Percentiles rank a stretch among this genome's conserved stretches.
phyloP scores from a whole-genome alignment of 1,284 basidiomycete genomes.

The Ustilago shanxiensis region DNA sequence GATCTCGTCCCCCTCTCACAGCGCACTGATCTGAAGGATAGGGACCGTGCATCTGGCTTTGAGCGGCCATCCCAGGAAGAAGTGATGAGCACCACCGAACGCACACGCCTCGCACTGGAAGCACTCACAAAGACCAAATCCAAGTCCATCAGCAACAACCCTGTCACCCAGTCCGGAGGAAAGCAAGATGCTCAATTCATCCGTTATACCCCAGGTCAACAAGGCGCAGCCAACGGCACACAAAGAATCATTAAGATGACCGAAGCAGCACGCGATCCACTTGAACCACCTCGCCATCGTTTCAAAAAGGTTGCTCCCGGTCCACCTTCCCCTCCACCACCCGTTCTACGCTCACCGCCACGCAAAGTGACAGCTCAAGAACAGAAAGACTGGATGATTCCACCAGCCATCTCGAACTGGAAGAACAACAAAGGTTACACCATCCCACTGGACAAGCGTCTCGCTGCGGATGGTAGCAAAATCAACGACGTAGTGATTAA shows the following conservation, averaged over 20 bases:
- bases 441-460: slow-evolving; percentile 96
- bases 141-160: slow-evolving; percentile 88
- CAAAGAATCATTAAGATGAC: slow-evolving; percentile 99
- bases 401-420: slow-evolving; percentile 99
- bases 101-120: slow-evolving; percentile 90
- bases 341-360: slow-evolving; percentile 95
- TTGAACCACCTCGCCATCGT: slow-evolving; percentile 96
- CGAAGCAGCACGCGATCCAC: slow-evolving; percentile 81
- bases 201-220: slow-evolving; percentile 91
- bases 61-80: slow-evolving; percentile 92
- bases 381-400: slow-evolving; percentile 99
- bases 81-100: slow-evolving; percentile 87
- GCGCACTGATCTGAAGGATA: slow-evolving; percentile 82
- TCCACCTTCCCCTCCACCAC: slow-evolving; percentile 94
- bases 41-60: slow-evolving; percentile 75
- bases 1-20: slow-evolving; percentile 93
- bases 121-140: slow-evolving; percentile 94
- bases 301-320: slow-evolving; percentile 98
- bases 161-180: slow-evolving; percentile 55
- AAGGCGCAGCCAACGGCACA: slow-evolving; percentile 78
- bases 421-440: slow-evolving; percentile 99
- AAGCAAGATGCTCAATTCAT: slow-evolving; percentile 77
- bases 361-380: slow-evolving; percentile 95
- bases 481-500: slow-evolving; percentile 99
- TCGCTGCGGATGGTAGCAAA: slow-evolving; percentile 96